Percentiles rank a stretch among this genome's conserved stretches.
Evolutionary conservation across 306 rosid genomes (phyloP).

Genomic region (Styphnolobium japonicum): DNA sequence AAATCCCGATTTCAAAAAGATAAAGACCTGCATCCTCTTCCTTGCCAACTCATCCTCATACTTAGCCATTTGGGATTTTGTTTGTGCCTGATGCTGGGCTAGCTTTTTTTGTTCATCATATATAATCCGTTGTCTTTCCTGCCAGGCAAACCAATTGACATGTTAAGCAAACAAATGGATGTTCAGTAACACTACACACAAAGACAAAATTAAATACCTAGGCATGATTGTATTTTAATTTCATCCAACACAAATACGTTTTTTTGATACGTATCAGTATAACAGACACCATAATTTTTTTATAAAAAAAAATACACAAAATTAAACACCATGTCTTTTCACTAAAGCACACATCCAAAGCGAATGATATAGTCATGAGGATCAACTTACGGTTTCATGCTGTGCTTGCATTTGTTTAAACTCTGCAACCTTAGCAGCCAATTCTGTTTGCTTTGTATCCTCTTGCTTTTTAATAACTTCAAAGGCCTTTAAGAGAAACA

Average conservation of each 20-base stretch:
- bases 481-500: slow-evolving; percentile 48
- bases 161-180: neutral
- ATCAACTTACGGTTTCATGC: slow-evolving; percentile 63
- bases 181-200: too few relatives aligned
- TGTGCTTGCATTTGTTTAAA: slow-evolving; percentile 73
- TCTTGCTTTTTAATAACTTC: slow-evolving; percentile 68
- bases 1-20: neutral
- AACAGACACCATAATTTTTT: neutral
- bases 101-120: slow-evolving; percentile 95
- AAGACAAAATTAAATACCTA: too few relatives aligned
- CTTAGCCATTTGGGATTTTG: slow-evolving; percentile 88
- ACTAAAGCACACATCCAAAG: neutral
- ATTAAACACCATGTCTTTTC: neutral
- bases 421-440: slow-evolving; percentile 72
- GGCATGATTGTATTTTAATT: too few relatives aligned
- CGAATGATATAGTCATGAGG: neutral
- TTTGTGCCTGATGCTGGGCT: slow-evolving; percentile 91
- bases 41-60: slow-evolving; percentile 90
- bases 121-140: slow-evolving; percentile 89
- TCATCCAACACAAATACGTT: neutral
- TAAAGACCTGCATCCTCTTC: slow-evolving; percentile 86
- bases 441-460: slow-evolving; percentile 71
- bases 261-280: neutral
- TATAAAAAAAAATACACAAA: neutral
- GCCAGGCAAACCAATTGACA: slow-evolving; percentile 27